These are phyloP conservation scores for Solanum tarapatanum DNA, from an alignment of 257 asterid genomes.

Conservation along the genomic window DNA sequence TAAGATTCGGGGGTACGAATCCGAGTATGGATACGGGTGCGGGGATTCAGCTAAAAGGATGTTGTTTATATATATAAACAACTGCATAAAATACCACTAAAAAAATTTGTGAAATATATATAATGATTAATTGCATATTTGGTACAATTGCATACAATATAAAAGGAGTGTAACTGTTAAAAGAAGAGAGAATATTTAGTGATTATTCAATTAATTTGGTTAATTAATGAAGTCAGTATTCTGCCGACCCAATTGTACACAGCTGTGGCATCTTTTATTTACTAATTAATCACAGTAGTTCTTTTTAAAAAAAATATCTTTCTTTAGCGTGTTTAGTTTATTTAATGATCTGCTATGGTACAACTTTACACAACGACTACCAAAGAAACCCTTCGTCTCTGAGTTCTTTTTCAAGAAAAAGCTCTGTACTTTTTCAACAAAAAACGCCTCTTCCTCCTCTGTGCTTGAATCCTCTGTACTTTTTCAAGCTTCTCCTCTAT, in stretches of 20 bases:
- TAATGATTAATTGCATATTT: not conserved
- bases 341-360: not conserved
- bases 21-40: not conserved
- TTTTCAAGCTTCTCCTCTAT: not conserved
- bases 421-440: not conserved
- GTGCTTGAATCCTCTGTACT: not conserved
- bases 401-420: not conserved
- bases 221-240: not conserved
- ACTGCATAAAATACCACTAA: not conserved
- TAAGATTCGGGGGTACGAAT: not conserved
- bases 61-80: too few relatives aligned
- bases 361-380: not conserved
- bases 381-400: not conserved
- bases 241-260: not conserved
- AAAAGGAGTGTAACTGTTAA: not conserved
- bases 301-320: too few relatives aligned
- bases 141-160: not conserved
- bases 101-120: too few relatives aligned
- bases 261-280: not conserved
- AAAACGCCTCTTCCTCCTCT: not conserved
- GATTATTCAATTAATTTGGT: not conserved
- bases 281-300: not conserved
- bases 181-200: not conserved
- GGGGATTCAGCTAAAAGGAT: not conserved
- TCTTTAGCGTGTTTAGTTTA: not conserved